Conservation (phyloP, 371 early-diverging fungal genomes). For the Blakeslea trispora region DNA sequence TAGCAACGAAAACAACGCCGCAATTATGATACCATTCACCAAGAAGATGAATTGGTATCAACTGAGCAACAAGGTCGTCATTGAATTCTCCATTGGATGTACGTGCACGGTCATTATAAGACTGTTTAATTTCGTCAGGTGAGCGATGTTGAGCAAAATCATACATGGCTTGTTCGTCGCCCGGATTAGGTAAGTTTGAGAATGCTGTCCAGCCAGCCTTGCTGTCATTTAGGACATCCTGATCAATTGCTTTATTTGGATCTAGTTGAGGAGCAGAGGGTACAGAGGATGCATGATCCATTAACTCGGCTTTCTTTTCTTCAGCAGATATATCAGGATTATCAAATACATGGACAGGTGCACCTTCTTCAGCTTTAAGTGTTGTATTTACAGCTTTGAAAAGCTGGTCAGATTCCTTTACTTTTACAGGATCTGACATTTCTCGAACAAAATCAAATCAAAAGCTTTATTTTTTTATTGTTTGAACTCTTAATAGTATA, state of each 20-base stretch:
- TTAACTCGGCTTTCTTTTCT: conserved; percentile 22
- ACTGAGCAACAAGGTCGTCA: conserved; percentile 39
- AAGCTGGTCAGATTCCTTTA: conserved; percentile 20
- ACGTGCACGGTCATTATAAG: conserved; percentile 31
- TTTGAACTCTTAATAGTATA: too few relatives aligned
- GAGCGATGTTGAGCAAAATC: conserved; percentile 18
- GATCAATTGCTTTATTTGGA: too few relatives aligned
- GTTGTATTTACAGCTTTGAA: conserved; percentile 17
- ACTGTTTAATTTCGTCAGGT: conserved; percentile 27
- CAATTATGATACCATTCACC: conserved; percentile 54
- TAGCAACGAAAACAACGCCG: conserved; percentile 34
- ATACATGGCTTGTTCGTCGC: conserved; percentile 37
- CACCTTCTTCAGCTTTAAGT: conserved; percentile 12
- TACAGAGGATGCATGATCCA: conserved; percentile 7
- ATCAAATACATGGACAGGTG: conserved; percentile 27
- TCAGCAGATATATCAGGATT: conserved; percentile 30
- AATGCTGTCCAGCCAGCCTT: conserved; percentile 47
- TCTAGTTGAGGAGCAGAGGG: too few relatives aligned
- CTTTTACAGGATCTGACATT: too few relatives aligned
- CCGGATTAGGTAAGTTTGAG: conserved; percentile 48
- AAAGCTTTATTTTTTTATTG: too few relatives aligned
- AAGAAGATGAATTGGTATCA: conserved; percentile 40
- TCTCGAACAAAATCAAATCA: too few relatives aligned
- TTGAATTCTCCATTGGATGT: conserved; percentile 21
- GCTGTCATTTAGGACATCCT: background rate